These are phyloP conservation scores for Aspergillus persii DNA, from an alignment of 2,329 filamentous ascomycete genomes.

Conservation along the genomic window DNA sequence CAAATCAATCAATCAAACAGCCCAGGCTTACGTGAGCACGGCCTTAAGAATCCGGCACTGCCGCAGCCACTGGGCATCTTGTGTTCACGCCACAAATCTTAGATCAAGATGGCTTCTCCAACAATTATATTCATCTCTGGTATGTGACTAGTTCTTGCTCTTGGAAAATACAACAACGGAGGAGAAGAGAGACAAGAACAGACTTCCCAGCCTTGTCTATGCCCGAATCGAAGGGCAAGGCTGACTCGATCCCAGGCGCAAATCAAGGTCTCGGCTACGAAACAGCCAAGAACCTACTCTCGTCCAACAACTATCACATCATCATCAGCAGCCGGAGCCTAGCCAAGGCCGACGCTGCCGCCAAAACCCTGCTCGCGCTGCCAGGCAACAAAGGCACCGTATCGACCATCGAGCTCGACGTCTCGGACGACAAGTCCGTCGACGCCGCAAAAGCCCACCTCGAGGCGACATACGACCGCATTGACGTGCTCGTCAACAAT, in stretches of 20 bases:
- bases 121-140: neutral
- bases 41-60: neutral
- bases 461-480: constrained; percentile 50
- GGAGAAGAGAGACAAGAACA: neutral
- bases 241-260: constrained; percentile 15
- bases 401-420: constrained; percentile 39
- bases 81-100: neutral
- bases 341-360: constrained; percentile 12
- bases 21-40: too few species aligned
- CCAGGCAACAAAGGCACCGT: constrained; percentile 5
- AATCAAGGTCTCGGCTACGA: constrained; percentile 29
- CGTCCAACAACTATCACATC: constrained; percentile 21
- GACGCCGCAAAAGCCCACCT: constrained; percentile 56
- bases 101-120: neutral
- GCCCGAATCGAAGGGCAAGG: neutral
- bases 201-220: neutral
- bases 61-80: neutral
- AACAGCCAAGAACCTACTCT: constrained; percentile 19
- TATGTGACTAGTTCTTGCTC: neutral
- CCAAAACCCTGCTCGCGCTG: neutral
- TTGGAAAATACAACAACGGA: neutral
- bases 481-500: constrained; percentile 23
- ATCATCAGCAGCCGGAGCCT: constrained; percentile 17
- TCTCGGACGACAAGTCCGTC: constrained; percentile 48
- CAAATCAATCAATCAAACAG: too few species aligned